Conservation (phyloP, 1,284 basidiomycete species). For the Moesziomyces globuligerus region DNA sequence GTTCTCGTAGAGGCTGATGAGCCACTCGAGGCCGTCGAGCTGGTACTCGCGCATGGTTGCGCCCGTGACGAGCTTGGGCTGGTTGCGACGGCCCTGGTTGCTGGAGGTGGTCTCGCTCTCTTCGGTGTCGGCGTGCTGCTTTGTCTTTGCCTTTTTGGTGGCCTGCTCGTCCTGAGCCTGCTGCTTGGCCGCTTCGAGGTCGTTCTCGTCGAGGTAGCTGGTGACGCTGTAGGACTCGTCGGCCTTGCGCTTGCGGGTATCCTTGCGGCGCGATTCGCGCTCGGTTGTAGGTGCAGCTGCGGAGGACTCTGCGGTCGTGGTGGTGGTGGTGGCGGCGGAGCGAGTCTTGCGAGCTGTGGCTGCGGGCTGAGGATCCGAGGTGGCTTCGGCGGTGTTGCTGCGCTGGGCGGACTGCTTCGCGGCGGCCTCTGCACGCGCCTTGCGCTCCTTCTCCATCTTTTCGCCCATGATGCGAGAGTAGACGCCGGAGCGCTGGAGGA, state of each 20-base stretch:
- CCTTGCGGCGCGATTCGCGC: constrained; percentile 17
- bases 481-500: constrained; percentile 60
- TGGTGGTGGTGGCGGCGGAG: constrained; percentile 12
- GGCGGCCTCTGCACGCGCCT: constrained; percentile 32
- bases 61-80: constrained; percentile 84
- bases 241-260: constrained; percentile 39
- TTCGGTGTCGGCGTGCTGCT: constrained; percentile 72
- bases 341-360: constrained; percentile 33
- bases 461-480: constrained; percentile 66
- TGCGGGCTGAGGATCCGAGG: constrained; percentile 23
- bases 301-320: constrained; percentile 20
- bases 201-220: constrained; percentile 49
- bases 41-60: constrained; percentile 89
- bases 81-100: constrained; percentile 65
- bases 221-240: constrained; percentile 45
- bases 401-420: constrained; percentile 1
- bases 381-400: not conserved
- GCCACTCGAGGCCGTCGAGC: constrained; percentile 94
- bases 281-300: constrained; percentile 11
- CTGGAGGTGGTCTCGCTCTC: constrained; percentile 37
- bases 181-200: constrained; percentile 45
- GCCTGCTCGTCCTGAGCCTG: constrained; percentile 21
- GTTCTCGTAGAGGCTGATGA: constrained; percentile 90
- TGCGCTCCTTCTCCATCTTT: constrained; percentile 56
- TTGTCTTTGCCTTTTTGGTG: constrained; percentile 54